Conservation (phyloP, 768 basidiomycete genomes). For the Gyrodon lividus region DNA sequence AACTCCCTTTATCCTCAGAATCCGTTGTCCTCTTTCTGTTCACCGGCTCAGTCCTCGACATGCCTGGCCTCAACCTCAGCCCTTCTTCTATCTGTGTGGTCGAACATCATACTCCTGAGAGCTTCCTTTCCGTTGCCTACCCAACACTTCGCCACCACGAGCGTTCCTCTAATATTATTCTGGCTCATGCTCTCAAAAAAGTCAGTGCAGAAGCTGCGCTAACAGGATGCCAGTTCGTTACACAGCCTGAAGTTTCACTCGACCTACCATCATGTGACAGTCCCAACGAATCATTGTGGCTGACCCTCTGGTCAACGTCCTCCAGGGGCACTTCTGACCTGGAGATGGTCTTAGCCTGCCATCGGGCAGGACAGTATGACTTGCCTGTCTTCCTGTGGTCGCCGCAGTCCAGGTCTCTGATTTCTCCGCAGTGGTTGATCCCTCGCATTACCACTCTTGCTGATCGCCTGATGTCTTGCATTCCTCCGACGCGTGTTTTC, state of each 20-base stretch:
- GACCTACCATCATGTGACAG: conserved; percentile 23
- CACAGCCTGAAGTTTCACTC: conserved; percentile 33
- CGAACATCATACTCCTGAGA: conserved; percentile 39
- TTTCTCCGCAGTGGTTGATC: conserved; percentile 29
- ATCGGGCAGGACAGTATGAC: conserved; percentile 41
- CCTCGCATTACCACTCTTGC: conserved; percentile 38
- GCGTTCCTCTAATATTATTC: conserved; percentile 50
- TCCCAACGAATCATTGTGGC: conserved; percentile 41
- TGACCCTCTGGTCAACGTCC: conserved; percentile 46
- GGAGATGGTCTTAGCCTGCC: conserved; percentile 48
- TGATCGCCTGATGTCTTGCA: conserved; percentile 36
- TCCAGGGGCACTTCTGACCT: conserved; percentile 32
- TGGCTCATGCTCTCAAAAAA: conserved; percentile 49
- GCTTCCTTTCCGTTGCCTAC: conserved; percentile 42
- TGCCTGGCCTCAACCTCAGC: conserved; percentile 33
- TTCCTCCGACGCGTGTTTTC: conserved; percentile 47
- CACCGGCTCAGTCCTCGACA: neutral
- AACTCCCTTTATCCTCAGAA: neutral
- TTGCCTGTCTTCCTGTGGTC: conserved; percentile 56
- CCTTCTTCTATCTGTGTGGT: conserved; percentile 29
- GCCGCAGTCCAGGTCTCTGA: conserved; percentile 25
- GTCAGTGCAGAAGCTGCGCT: conserved; percentile 37
- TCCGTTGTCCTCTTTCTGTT: neutral
- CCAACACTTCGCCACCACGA: conserved; percentile 45
- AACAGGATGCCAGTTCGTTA: conserved; percentile 37